Conservation (phyloP, 106 monocot genomes). For the Cymbidium sinense region DNA sequence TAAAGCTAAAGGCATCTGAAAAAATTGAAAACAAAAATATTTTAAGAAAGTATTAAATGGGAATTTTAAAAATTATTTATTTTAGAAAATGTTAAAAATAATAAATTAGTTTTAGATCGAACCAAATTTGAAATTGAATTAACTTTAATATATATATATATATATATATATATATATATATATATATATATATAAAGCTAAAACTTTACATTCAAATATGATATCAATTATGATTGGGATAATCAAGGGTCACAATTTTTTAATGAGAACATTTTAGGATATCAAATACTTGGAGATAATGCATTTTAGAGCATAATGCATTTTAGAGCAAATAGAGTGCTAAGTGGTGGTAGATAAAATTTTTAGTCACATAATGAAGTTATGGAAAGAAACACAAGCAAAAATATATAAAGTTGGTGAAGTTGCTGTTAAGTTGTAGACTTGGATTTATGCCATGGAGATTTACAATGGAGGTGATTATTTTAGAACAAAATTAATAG, state of each 20-base stretch:
- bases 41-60: neutral
- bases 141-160: neutral
- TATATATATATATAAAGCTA: neutral
- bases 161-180: neutral
- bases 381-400: too few species aligned
- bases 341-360: too few species aligned
- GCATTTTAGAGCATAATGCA: too few species aligned
- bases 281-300: too few species aligned
- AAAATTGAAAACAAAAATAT: neutral
- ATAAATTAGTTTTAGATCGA: neutral
- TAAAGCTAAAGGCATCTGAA: neutral
- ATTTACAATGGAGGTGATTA: neutral
- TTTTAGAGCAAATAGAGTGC: too few species aligned
- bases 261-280: too few species aligned
- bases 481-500: neutral
- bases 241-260: too few species aligned
- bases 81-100: neutral
- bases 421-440: too few species aligned
- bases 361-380: too few species aligned
- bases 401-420: too few species aligned
- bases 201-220: neutral
- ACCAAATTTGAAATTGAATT: neutral
- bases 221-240: neutral
- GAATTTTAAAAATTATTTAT: neutral
- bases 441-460: too few species aligned